A percentile compares a stretch with the other conserved stretches of the same genome.
These are phyloP conservation scores for Xylogone sp. DNA, from an alignment of 2,329 filamentous ascomycete genomes.

Conservation along the genomic window DNA sequence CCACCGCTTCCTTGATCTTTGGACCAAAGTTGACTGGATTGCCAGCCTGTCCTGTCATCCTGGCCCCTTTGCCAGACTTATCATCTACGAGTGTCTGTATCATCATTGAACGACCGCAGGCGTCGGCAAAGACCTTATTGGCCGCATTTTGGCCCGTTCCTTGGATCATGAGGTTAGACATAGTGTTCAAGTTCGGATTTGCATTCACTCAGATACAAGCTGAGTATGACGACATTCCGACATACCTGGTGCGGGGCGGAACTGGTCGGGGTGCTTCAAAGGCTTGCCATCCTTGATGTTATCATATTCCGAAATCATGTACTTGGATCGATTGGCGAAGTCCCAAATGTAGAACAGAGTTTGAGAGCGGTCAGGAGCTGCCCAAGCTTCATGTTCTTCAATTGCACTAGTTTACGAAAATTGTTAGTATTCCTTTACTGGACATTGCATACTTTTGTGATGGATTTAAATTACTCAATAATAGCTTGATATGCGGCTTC, in stretches of 20 bases:
- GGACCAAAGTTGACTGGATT: slow-evolving; percentile 13
- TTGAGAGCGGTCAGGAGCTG: slow-evolving; percentile 21
- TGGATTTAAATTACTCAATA: slow-evolving; percentile 4
- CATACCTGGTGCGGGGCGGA: slow-evolving; percentile 18
- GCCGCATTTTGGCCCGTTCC: slow-evolving; percentile 15
- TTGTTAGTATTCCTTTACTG: neutral
- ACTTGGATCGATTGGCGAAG: slow-evolving; percentile 37
- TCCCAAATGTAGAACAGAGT: slow-evolving; percentile 37
- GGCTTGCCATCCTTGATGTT: slow-evolving; percentile 31
- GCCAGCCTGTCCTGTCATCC: slow-evolving; percentile 12
- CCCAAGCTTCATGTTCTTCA: slow-evolving; percentile 14
- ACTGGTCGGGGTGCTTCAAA: slow-evolving; percentile 32
- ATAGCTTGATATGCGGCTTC: slow-evolving; percentile 3
- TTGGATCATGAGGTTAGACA: neutral
- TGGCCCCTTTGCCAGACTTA: slow-evolving; percentile 13
- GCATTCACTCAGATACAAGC: neutral
- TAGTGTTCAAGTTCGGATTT: neutral
- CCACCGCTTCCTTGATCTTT: slow-evolving; percentile 13
- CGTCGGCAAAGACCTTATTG: slow-evolving; percentile 14
- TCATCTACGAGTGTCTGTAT: slow-evolving; percentile 17
- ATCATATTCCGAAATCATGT: slow-evolving; percentile 38
- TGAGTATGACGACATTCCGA: neutral
- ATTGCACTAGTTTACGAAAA: slow-evolving; percentile 10
- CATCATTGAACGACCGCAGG: slow-evolving; percentile 17
- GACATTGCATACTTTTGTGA: too few relatives aligned